A percentile compares a stretch with the other conserved stretches of the same genome.
These are phyloP conservation scores for Tuber borchii DNA, from an alignment of 495 filamentous ascomycete species.

Conservation along the genomic window DNA sequence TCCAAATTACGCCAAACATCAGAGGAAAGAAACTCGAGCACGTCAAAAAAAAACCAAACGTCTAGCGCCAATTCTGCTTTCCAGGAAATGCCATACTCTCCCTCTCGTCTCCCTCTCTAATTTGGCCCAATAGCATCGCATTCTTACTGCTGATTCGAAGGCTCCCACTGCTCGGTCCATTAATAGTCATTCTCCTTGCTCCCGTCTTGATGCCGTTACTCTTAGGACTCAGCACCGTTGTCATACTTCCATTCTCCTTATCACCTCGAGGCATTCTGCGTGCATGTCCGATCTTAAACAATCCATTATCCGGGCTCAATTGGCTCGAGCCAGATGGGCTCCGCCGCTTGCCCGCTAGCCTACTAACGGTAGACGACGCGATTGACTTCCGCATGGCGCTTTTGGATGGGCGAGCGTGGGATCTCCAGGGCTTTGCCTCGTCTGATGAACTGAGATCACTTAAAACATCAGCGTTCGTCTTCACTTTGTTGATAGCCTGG, in stretches of 20 bases:
- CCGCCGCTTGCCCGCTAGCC: constrained; percentile 24
- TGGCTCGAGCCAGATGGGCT: constrained; percentile 31
- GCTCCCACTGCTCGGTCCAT: constrained; percentile 11
- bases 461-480: constrained; percentile 26
- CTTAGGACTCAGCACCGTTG: constrained; percentile 39
- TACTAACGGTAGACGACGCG: constrained; percentile 11
- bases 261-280: constrained; percentile 38
- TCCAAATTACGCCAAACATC: constrained; percentile 36
- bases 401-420: constrained; percentile 27
- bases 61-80: constrained; percentile 33
- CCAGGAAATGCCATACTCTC: constrained; percentile 29
- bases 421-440: constrained; percentile 31
- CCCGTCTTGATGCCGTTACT: constrained; percentile 32
- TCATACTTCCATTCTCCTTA: constrained; percentile 36
- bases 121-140: constrained; percentile 24
- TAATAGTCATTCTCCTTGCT: constrained; percentile 40
- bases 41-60: constrained; percentile 2
- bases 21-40: constrained; percentile 9
- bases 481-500: constrained; percentile 36
- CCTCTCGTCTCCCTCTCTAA: constrained; percentile 26
- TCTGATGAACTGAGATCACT: constrained; percentile 18
- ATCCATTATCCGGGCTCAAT: constrained; percentile 31
- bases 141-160: constrained; percentile 30
- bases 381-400: constrained; percentile 31
- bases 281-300: constrained; percentile 35